Percentiles rank a stretch among this genome's conserved stretches.
phyloP scores from a whole-genome alignment of 1,284 basidiomycete species.

The Rhodotorula sp. region DNA sequence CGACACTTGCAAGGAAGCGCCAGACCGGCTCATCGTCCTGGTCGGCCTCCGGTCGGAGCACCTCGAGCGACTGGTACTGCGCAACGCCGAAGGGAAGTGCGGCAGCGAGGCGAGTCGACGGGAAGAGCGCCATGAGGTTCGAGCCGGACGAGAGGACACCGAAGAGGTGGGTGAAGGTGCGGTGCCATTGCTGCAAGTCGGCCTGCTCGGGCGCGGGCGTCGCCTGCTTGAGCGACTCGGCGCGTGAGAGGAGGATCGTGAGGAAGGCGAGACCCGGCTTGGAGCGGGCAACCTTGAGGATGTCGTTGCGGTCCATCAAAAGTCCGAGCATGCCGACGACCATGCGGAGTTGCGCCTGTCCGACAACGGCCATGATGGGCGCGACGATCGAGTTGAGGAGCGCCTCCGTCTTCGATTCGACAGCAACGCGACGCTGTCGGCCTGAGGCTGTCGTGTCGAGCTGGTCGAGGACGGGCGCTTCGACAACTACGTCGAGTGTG shows the following conservation, averaged over 20 bases:
- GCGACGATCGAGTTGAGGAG: slow-evolving; percentile 85
- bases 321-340: slow-evolving; percentile 84
- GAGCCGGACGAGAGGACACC: slow-evolving; percentile 66
- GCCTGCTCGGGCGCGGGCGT: not conserved
- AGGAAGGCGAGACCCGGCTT: slow-evolving; percentile 89
- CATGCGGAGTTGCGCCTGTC: slow-evolving; percentile 71
- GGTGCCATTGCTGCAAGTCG: slow-evolving; percentile 81
- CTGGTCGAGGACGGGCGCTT: slow-evolving; percentile 58
- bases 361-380: slow-evolving; percentile 77
- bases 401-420: slow-evolving; percentile 81
- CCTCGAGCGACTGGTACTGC: slow-evolving; percentile 40
- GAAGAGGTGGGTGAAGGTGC: slow-evolving; percentile 80
- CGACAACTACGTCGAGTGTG: slow-evolving; percentile 82
- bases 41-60: slow-evolving; percentile 55
- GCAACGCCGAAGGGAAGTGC: slow-evolving; percentile 56
- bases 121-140: slow-evolving; percentile 64
- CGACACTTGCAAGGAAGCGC: slow-evolving; percentile 86
- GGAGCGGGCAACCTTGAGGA: slow-evolving; percentile 66
- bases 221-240: slow-evolving; percentile 78
- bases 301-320: slow-evolving; percentile 75
- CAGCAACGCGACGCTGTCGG: slow-evolving; percentile 41
- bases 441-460: slow-evolving; percentile 22
- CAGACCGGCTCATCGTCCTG: slow-evolving; percentile 84
- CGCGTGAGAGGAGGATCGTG: slow-evolving; percentile 86
- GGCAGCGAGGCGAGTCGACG: slow-evolving; percentile 71